A percentile compares a stretch with the other conserved stretches of the same genome.
phyloP scores from a whole-genome alignment of 306 rosid species.

The Amphicarpaea edgeworthii region DNA sequence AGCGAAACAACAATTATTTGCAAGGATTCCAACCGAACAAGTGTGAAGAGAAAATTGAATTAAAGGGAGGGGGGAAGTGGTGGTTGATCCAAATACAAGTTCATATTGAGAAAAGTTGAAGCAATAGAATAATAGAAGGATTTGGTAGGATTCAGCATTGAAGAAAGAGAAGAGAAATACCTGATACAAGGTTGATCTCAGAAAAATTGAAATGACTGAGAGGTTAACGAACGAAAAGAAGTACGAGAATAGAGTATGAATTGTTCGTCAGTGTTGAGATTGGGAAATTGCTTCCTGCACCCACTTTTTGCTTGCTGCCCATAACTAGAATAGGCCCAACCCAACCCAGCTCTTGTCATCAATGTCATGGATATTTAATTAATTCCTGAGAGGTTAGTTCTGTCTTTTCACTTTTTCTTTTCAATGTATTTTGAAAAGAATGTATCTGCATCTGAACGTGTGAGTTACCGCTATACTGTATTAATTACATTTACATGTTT shows the following conservation, averaged over 20 bases:
- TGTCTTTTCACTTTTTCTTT: no score
- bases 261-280: not conserved
- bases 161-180: not conserved
- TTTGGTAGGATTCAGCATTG: not conserved
- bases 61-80: not conserved
- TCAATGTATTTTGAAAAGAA: not conserved
- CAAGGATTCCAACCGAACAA: slow-evolving; percentile 6
- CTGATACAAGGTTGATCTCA: slow-evolving; percentile 17
- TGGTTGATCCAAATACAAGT: not conserved
- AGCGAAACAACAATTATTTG: not conserved
- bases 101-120: not conserved
- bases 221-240: not conserved
- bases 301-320: no score
- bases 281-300: no score
- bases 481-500: no score
- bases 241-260: not conserved
- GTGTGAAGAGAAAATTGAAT: slow-evolving; percentile 1
- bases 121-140: not conserved
- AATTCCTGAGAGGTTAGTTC: no score
- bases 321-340: not conserved
- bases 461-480: no score
- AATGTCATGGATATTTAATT: not conserved
- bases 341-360: not conserved
- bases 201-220: slow-evolving; percentile 1
- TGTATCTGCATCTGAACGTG: not conserved